These are phyloP conservation scores for Rubus parviflorus DNA, from an alignment of 306 rosid genomes.

Conservation along the genomic window DNA sequence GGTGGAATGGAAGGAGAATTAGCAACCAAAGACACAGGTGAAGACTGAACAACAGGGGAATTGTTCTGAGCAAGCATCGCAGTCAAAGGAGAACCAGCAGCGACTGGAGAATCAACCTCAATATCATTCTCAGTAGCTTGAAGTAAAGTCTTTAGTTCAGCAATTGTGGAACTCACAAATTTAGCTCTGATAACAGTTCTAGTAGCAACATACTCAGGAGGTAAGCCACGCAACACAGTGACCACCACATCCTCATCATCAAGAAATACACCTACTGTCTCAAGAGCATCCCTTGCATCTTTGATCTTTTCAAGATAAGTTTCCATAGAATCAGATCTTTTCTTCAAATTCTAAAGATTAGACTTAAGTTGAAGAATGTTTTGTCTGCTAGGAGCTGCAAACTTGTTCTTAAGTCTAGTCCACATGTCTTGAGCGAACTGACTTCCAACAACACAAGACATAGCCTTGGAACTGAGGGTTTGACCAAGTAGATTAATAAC, in stretches of 20 bases:
- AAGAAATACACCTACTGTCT: background rate
- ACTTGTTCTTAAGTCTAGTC: background rate
- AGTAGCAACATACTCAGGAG: background rate
- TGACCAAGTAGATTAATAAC: background rate
- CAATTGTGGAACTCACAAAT: too few relatives aligned
- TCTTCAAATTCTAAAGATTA: background rate
- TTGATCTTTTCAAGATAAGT: background rate
- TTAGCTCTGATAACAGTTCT: too few relatives aligned
- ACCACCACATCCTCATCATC: background rate
- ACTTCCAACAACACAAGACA: background rate
- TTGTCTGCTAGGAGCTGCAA: background rate
- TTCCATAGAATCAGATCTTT: background rate
- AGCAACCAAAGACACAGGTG: too few relatives aligned
- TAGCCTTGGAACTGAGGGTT: background rate
- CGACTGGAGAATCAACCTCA: too few relatives aligned
- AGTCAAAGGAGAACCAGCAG: too few relatives aligned
- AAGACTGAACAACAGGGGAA: too few relatives aligned
- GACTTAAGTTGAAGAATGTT: background rate
- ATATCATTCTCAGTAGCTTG: too few relatives aligned
- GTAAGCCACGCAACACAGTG: background rate
- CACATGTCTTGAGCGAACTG: background rate
- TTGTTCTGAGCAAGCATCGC: too few relatives aligned
- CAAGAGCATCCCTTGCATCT: background rate
- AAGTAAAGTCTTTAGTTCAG: too few relatives aligned
- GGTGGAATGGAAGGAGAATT: too few relatives aligned